Percentiles rank a stretch among this genome's conserved stretches.
Conservation (phyloP, 2,329 filamentous ascomycete genomes). For the Aspergillus sp. region DNA sequence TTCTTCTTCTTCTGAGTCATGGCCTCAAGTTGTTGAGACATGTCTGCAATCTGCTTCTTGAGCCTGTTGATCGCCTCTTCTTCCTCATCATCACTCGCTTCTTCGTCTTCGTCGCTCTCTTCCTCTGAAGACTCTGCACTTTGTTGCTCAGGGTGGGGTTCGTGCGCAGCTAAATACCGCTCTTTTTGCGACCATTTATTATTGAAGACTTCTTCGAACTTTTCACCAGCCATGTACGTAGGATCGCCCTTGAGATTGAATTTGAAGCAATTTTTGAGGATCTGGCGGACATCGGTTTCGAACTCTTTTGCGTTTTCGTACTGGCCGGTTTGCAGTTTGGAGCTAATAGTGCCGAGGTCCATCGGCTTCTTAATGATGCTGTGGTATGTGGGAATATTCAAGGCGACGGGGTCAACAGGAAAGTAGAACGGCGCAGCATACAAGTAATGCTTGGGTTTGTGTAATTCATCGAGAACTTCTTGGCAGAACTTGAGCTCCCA, state of each 20-base stretch:
- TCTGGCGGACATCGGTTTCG: conserved; percentile 75
- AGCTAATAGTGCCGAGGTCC: conserved; percentile 81
- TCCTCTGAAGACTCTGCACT: conserved; percentile 67
- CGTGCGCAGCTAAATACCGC: conserved; percentile 75
- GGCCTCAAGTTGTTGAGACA: conserved; percentile 64
- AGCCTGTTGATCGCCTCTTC: conserved; percentile 62
- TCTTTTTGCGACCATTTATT: conserved; percentile 74
- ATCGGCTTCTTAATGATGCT: conserved; percentile 95
- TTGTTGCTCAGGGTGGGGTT: conserved; percentile 63
- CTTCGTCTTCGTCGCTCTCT: conserved; percentile 70
- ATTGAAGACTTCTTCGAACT: conserved; percentile 74
- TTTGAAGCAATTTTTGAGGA: conserved; percentile 85
- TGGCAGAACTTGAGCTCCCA: conserved; percentile 90
- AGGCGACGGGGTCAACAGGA: conserved; percentile 88
- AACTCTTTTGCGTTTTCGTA: conserved; percentile 85
- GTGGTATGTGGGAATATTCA: conserved; percentile 92
- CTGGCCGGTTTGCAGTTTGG: conserved; percentile 73
- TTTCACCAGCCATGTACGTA: conserved; percentile 69
- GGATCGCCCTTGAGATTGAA: conserved; percentile 83
- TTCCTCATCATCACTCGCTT: conserved; percentile 64
- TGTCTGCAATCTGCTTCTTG: conserved; percentile 70
- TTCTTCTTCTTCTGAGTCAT: conserved; percentile 61
- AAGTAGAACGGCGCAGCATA: conserved; percentile 73
- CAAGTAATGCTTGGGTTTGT: conserved; percentile 67
- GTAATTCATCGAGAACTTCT: conserved; percentile 73